phyloP scores from a whole-genome alignment of 2,329 filamentous ascomycete genomes.

The Plectosphaerella plurivora region DNA sequence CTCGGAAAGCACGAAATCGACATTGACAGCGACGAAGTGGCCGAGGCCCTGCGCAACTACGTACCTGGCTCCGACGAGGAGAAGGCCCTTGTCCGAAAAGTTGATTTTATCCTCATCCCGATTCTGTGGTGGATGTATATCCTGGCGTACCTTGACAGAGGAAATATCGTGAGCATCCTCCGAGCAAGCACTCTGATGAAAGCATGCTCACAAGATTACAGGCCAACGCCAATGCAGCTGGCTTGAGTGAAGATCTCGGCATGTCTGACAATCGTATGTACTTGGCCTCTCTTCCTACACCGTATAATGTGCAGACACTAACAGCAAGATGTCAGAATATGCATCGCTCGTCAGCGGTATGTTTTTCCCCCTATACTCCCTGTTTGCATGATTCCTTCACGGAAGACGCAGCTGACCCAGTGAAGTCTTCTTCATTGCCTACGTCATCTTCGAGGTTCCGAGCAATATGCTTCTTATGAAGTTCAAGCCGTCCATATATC shows the following conservation, averaged over 20 bases:
- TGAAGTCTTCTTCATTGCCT: conserved; percentile 44
- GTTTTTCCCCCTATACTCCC: too few relatives aligned
- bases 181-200: neutral
- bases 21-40: neutral
- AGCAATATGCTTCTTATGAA: conserved; percentile 40
- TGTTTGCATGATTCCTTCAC: too few relatives aligned
- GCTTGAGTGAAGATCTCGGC: conserved; percentile 40
- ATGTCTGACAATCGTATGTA: conserved; percentile 31
- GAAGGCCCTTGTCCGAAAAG: conserved; percentile 15
- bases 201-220: neutral
- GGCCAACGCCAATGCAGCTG: conserved; percentile 47
- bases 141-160: conserved; percentile 20
- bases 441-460: conserved; percentile 39
- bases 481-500: conserved; percentile 25
- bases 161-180: conserved; percentile 18
- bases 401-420: too few relatives aligned
- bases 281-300: neutral
- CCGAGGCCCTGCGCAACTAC: conserved; percentile 19
- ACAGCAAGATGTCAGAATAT: conserved; percentile 28
- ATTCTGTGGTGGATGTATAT: conserved; percentile 16
- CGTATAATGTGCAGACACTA: neutral
- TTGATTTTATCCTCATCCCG: conserved; percentile 8
- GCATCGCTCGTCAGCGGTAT: conserved; percentile 32
- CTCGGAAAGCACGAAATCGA: neutral
- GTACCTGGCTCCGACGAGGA: conserved; percentile 17